Base-by-base conservation (phyloP, 805 yeast species). In the Candida awuae region DNA sequence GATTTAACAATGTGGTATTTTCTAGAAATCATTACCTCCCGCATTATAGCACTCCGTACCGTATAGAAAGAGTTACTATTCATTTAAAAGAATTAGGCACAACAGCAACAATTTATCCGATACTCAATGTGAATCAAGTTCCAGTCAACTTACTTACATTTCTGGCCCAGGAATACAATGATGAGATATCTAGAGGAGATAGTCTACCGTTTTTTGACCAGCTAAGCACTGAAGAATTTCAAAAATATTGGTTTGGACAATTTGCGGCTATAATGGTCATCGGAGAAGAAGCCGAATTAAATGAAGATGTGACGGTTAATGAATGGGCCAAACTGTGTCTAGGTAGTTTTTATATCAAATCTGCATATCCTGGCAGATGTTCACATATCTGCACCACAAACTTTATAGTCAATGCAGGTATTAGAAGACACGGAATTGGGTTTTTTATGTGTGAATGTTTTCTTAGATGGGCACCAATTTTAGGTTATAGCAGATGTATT, bases 251-350 rank as follows among this genome's bases (percentile, higher is more conserved):
- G 98, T 87, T 92, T 56, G 80, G 85, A 2, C 71, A 83, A 4
- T 81, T 84, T 59, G 85, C 84, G 1, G 95, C 85, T 22, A 75
- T 74, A 16, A 78, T 69, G 85, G 78, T 65, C 42, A 65, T 86
- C n/a, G 97, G 97, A 3, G 92, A 84, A 53, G 69, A 66, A 0
- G 65, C 74, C 0, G 47, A 56, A 6, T 58, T 73, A 14, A 69
- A 66, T 38, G 66, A 69, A 9, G 56, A 68, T 27, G 44, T 52
- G 29, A 41, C 52, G 4, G 48, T 50, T 21, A 73, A 80, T 37
- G 86, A 81, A 54, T 88, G 97, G 96, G 94, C 87, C 44, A 85
- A 84, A 51, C 88, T 82, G 55, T 90, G 97, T 56, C 66, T 92
- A 34, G 98, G 97, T 1, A 73, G 88, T 2, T 87, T 90, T 54